Evolutionary conservation across 1,139 yeast species (phyloP).

Genomic region (Diutina siamensis): DNA sequence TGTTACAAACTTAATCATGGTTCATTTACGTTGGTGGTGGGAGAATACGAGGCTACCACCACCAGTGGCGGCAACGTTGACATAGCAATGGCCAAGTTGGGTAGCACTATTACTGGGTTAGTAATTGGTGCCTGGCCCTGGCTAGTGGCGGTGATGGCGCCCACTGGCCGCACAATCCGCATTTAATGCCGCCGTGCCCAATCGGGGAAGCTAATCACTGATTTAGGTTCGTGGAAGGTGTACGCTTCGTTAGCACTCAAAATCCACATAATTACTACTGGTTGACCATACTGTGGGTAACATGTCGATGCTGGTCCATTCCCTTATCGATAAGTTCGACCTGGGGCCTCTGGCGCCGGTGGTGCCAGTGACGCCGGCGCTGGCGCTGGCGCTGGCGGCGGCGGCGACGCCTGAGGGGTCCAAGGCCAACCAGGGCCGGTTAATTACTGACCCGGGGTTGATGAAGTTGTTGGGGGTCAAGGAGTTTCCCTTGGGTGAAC

Average conservation of each 20-base stretch:
- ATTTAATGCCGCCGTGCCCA: background rate
- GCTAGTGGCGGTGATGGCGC: no score
- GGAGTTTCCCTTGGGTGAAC: background rate
- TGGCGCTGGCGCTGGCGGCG: background rate
- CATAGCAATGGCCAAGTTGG: no score
- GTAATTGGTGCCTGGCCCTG: no score
- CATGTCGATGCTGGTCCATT: constrained; percentile 6
- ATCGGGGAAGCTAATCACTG: constrained; percentile 3
- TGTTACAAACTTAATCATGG: no score
- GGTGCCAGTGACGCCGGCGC: background rate
- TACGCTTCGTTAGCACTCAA: background rate
- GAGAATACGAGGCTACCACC: no score
- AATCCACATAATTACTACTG: background rate
- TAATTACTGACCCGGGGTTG: background rate
- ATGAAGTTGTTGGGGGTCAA: background rate
- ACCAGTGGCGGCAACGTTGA: no score
- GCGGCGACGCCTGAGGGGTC: background rate
- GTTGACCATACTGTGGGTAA: background rate
- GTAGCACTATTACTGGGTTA: no score
- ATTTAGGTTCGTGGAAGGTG: background rate
- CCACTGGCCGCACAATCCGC: background rate
- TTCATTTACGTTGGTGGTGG: no score
- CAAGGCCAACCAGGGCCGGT: background rate
- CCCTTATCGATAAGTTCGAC: constrained; percentile 3
- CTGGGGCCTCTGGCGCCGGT: background rate